Evolutionary conservation across 2,329 filamentous ascomycete genomes (phyloP).

Genomic region (Alternaria solani): DNA sequence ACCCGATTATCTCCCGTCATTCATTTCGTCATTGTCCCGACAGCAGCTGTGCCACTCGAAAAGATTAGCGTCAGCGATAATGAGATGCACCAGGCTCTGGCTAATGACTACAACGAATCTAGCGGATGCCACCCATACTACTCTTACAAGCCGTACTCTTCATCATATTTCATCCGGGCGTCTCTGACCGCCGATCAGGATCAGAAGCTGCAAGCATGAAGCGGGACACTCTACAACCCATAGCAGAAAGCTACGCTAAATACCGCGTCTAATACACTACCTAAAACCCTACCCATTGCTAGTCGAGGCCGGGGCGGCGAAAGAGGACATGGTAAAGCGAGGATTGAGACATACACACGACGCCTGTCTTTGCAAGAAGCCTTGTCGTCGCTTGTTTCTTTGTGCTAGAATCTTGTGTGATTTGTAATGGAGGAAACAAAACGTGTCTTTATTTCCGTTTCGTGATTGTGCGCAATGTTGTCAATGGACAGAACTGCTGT

Average conservation of each 20-base stretch:
- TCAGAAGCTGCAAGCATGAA: background rate
- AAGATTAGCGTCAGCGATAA: conserved; percentile 4
- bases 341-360: background rate
- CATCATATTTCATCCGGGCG: background rate
- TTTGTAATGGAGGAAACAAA: background rate
- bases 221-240: background rate
- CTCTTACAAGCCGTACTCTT: conserved; percentile 10
- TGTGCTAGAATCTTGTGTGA: background rate
- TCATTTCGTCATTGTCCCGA: conserved; percentile 20
- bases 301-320: background rate
- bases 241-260: background rate
- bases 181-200: background rate
- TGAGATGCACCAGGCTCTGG: background rate
- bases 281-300: background rate
- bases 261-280: conserved; percentile 5
- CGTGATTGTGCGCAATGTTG: background rate
- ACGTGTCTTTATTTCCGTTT: background rate
- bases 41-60: conserved; percentile 21
- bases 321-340: background rate
- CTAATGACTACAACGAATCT: conserved; percentile 12
- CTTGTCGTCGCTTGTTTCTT: background rate
- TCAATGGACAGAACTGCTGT: background rate
- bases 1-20: conserved; percentile 15
- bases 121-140: conserved; percentile 14
- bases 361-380: background rate